Evolutionary conservation across 192 early-diverging fungal species (phyloP).

Genomic region (Hyaloraphidium curvatum): DNA sequence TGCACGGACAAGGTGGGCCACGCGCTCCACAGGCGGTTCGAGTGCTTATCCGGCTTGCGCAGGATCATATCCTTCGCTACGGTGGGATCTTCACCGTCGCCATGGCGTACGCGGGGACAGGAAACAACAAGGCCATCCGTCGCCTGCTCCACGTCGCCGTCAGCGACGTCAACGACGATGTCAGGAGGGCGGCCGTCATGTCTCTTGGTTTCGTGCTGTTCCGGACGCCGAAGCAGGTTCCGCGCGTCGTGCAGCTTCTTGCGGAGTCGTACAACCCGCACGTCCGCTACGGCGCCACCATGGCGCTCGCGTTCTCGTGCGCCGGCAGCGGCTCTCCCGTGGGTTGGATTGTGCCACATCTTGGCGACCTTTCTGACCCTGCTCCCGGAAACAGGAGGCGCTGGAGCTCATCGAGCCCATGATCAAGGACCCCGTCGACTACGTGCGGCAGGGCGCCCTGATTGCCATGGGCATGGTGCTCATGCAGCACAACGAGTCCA

Average conservation of each 20-base stretch:
- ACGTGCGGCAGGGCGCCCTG: constrained; percentile 89
- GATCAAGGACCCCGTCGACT: constrained; percentile 93
- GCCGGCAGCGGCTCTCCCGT: constrained; percentile 74
- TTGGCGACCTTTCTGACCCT: too few relatives aligned
- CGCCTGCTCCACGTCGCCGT: constrained; percentile 92
- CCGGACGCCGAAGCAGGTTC: constrained; percentile 85
- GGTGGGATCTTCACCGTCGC: constrained; percentile 94
- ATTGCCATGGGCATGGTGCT: constrained; percentile 89
- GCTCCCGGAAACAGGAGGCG: constrained; percentile 64
- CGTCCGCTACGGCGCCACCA: constrained; percentile 86
- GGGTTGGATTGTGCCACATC: too few relatives aligned
- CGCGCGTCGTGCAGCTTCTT: constrained; percentile 91
- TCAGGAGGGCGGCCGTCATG: constrained; percentile 95
- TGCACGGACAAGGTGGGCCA: constrained; percentile 54
- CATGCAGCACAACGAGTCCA: constrained; percentile 82
- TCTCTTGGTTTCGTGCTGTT: constrained; percentile 88
- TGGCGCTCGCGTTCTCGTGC: constrained; percentile 93
- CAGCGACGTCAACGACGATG: constrained; percentile 96
- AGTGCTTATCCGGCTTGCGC: neutral
- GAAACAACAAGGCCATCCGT: constrained; percentile 90
- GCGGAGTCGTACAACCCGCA: constrained; percentile 98
- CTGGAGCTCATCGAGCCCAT: constrained; percentile 88
- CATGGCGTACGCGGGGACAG: constrained; percentile 95
- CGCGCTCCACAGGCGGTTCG: neutral
- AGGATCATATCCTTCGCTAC: constrained; percentile 86